Evolutionary conservation across 306 rosid species (phyloP).

Genomic region (Cicer judaicum): DNA sequence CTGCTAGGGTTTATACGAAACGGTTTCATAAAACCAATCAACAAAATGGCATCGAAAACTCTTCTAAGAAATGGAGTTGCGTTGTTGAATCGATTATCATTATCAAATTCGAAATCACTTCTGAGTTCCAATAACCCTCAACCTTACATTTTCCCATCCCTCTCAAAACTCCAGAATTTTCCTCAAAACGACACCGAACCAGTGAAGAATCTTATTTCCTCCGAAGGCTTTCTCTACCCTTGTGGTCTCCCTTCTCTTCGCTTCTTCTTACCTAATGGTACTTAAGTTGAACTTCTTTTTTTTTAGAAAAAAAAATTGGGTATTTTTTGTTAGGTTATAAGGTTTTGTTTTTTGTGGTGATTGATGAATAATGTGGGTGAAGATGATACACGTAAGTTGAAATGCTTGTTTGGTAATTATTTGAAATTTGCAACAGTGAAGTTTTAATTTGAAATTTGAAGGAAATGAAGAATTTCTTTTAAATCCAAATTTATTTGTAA

Average conservation of each 20-base stretch:
- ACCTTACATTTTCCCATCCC: conserved; percentile 65
- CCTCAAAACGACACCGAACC: conserved; percentile 68
- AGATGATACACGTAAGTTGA: background rate
- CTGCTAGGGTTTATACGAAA: conserved; percentile 51
- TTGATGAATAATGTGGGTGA: background rate
- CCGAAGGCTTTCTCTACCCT: conserved; percentile 60
- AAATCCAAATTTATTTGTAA: background rate
- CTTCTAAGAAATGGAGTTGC: conserved; percentile 66
- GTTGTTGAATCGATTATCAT: conserved; percentile 56
- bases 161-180: conserved; percentile 51
- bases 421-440: background rate
- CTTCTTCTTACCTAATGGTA: conserved; percentile 88
- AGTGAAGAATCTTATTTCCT: conserved; percentile 41
- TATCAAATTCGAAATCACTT: conserved; percentile 53
- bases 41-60: conserved; percentile 76
- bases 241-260: conserved; percentile 79
- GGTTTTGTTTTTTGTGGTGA: background rate
- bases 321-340: background rate
- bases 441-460: background rate
- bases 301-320: background rate
- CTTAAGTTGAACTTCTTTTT: background rate
- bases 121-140: conserved; percentile 46
- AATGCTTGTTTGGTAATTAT: background rate
- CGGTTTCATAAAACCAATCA: background rate
- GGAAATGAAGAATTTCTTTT: background rate